phyloP scores from a whole-genome alignment of 129 eudicot genomes.

The Arctium lappa region DNA sequence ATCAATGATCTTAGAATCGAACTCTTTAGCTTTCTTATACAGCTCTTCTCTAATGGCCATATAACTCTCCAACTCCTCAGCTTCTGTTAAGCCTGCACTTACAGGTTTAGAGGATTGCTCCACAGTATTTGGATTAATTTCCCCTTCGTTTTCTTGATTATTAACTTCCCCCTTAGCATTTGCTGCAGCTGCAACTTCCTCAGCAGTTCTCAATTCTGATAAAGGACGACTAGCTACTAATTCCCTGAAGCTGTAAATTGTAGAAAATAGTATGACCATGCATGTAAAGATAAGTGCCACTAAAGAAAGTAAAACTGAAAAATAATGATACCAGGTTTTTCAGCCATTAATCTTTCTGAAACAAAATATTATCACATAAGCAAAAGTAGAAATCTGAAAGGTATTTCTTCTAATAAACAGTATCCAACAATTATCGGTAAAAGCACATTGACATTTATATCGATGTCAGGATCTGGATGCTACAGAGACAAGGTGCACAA shows the following conservation, averaged over 20 bases:
- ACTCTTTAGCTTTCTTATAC: constrained; percentile 90
- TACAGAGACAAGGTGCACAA: too few relatives aligned
- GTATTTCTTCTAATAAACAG: not conserved
- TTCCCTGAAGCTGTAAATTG: constrained; percentile 76
- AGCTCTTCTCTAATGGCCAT: constrained; percentile 92
- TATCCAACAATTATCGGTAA: not conserved
- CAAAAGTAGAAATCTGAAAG: not conserved
- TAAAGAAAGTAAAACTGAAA: not conserved
- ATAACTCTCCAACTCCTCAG: constrained; percentile 94
- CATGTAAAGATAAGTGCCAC: not conserved
- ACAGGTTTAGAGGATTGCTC: constrained; percentile 58
- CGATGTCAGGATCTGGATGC: too few relatives aligned
- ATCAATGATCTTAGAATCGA: constrained; percentile 89
- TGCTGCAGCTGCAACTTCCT: constrained; percentile 66
- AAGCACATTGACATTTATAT: not conserved
- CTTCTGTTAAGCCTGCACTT: constrained; percentile 80
- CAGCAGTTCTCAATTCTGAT: constrained; percentile 78
- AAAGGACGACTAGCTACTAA: constrained; percentile 90
- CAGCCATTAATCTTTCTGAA: not conserved
- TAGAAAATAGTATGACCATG: constrained; percentile 5
- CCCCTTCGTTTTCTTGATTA: constrained; percentile 64
- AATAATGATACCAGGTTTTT: not conserved
- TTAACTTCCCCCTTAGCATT: constrained; percentile 38
- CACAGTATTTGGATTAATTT: constrained; percentile 51
- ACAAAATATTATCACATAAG: not conserved